A percentile compares a stretch with the other conserved stretches of the same genome.
Evolutionary conservation across 805 yeast genomes (phyloP).

Genomic region (Kodamaea fukazawae): DNA sequence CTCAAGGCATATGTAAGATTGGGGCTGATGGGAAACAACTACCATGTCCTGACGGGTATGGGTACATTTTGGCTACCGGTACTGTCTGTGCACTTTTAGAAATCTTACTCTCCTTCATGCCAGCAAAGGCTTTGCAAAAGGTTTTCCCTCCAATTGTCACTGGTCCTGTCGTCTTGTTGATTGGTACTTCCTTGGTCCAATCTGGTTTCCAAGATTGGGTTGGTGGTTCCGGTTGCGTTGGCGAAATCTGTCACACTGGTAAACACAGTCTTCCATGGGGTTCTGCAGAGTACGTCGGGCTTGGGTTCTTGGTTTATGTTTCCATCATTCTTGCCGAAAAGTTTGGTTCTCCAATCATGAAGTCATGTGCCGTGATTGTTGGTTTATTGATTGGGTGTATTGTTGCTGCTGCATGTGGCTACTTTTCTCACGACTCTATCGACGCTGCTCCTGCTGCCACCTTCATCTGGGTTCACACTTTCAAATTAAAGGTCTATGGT

Average conservation of each 20-base stretch:
- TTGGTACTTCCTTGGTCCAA: slow-evolving; percentile 67
- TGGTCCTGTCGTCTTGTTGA: slow-evolving; percentile 86
- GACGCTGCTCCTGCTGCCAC: slow-evolving; percentile 76
- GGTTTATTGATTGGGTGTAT: slow-evolving; percentile 87
- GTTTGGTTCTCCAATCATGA: slow-evolving; percentile 93
- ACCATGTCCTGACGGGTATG: slow-evolving; percentile 90
- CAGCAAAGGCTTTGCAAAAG: slow-evolving; percentile 66
- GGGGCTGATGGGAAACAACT: slow-evolving; percentile 62
- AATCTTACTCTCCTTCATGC: slow-evolving; percentile 70
- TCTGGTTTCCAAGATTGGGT: slow-evolving; percentile 82
- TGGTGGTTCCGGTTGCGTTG: slow-evolving; percentile 76
- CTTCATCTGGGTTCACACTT: slow-evolving; percentile 86
- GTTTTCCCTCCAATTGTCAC: slow-evolving; percentile 88
- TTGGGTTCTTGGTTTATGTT: slow-evolving; percentile 79
- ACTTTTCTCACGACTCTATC: slow-evolving; percentile 59
- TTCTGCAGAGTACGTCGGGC: slow-evolving; percentile 79
- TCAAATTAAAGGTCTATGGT: slow-evolving; percentile 71
- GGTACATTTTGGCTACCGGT: slow-evolving; percentile 82
- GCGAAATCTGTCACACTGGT: slow-evolving; percentile 23
- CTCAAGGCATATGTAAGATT: slow-evolving; percentile 61
- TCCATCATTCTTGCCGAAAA: slow-evolving; percentile 74
- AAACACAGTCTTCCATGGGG: slow-evolving; percentile 69
- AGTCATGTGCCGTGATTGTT: slow-evolving; percentile 85
- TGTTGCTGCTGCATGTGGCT: slow-evolving; percentile 88
- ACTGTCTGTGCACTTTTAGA: slow-evolving; percentile 73